These are phyloP conservation scores for Botryotinia globosa DNA, from an alignment of 2,329 filamentous ascomycete genomes.

Conservation along the genomic window DNA sequence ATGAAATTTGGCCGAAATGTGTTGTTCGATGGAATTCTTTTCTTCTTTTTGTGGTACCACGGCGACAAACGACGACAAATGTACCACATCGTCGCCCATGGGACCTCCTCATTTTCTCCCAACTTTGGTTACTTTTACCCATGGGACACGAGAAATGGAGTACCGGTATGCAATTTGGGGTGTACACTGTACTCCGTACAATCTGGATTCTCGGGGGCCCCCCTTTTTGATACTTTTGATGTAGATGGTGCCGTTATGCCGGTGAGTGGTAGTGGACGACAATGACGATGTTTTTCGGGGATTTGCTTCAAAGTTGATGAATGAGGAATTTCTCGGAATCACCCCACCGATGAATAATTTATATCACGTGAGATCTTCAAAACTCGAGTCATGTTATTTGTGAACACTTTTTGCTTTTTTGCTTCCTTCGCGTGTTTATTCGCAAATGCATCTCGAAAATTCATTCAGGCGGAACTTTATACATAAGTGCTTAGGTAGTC, in stretches of 20 bases:
- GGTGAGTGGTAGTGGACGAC: neutral
- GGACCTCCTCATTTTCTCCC: conserved; percentile 17
- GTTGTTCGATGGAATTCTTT: neutral
- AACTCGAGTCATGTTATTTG: conserved; percentile 3
- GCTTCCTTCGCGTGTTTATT: neutral
- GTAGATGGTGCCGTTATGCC: neutral
- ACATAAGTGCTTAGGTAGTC: neutral
- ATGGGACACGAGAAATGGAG: conserved; percentile 14
- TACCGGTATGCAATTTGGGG: neutral
- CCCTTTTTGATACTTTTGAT: neutral
- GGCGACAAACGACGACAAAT: neutral
- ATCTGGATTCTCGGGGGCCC: neutral
- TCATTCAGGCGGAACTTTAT: too few relatives aligned
- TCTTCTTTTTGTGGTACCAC: conserved; percentile 9
- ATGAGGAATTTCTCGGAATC: conserved; percentile 1
- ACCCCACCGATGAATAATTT: neutral
- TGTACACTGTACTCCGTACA: neutral
- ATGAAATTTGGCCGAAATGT: conserved; percentile 8
- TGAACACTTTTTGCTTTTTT: neutral
- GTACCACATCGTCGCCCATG: conserved; percentile 9
- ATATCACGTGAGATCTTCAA: neutral
- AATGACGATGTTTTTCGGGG: neutral
- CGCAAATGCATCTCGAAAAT: neutral
- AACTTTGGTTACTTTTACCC: neutral
- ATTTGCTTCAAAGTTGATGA: neutral